Base-by-base conservation (phyloP, 2,329 filamentous ascomycete genomes). In the Colletotrichum musae region DNA sequence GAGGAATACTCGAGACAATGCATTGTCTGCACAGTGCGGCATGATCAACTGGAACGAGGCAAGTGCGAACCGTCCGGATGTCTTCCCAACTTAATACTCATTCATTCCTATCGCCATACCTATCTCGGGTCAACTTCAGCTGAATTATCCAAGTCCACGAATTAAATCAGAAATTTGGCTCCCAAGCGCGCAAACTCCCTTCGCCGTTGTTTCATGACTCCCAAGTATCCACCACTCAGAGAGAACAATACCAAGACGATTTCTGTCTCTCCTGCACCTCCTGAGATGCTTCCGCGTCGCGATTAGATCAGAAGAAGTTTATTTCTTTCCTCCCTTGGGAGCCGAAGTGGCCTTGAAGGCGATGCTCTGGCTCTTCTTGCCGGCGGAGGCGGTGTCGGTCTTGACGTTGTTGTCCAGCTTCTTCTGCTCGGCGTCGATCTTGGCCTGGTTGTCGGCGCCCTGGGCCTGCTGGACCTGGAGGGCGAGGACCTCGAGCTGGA, bases 361-460 rank as follows among this genome's bases (percentile, higher is more conserved):
- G 21, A 84, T 77, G 56, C 76, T 75, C 72, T 78, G 73, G 72
- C 80, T 82, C 39, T 75, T 66, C 70, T 80, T 65, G 43, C 81
- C 81, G 13, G 79, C 78, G 3, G 74, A 72, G 28, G 73, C 74
- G 59, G 76, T 67, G 75, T 84, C 82, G 4, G 71, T 72, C 10
- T 79, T 77, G 59, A 89, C 81, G 76, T 89, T 89, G 68, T 80
- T 88, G 71, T 84, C 78, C 62, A 89, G 79, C 80, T 89, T 89
- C 60, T 74, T 85, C 72, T 80, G 76, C 79, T 89, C 83, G 10
- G 77, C 75, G 15, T 80, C 80, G 36, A 88, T 79, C 75, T 86
- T 80, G 47, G 69, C 80, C 32, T 80, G 74, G 45, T 82, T 82
- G 72, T 83, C 80, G 39, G 77, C 75, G 58, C 84, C 81, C 75